Evolutionary conservation across 2,329 filamentous ascomycete species (phyloP).

Genomic region (Monilinia polystroma): DNA sequence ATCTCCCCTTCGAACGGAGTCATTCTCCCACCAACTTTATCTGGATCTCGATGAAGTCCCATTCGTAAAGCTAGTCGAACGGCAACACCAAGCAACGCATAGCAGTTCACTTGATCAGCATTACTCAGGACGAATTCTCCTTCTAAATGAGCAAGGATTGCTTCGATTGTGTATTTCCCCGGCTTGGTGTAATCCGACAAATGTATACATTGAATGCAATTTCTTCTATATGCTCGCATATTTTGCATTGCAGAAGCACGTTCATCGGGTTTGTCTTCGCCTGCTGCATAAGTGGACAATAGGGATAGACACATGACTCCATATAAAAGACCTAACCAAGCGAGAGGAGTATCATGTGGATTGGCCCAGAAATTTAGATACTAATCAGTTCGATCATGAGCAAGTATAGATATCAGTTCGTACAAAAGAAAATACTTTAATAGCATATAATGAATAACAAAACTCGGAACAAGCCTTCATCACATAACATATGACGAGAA

Average conservation of each 20-base stretch:
- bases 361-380: constrained; percentile 53
- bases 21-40: constrained; percentile 42
- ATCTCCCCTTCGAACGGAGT: too few species aligned
- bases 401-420: background rate
- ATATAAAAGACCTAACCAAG: constrained; percentile 53
- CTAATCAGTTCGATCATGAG: constrained; percentile 33
- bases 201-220: constrained; percentile 53
- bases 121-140: constrained; percentile 47
- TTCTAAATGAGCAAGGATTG: constrained; percentile 54
- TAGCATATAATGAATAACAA: constrained; percentile 19
- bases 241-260: constrained; percentile 48
- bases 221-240: constrained; percentile 50
- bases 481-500: too few species aligned
- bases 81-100: constrained; percentile 51
- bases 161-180: constrained; percentile 49
- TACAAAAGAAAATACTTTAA: background rate
- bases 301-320: constrained; percentile 32
- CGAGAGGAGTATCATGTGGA: constrained; percentile 42
- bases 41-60: constrained; percentile 54
- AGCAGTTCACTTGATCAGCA: constrained; percentile 53
- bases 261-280: constrained; percentile 49
- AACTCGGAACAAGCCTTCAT: background rate
- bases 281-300: constrained; percentile 46
- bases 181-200: constrained; percentile 53
- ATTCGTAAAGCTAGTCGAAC: constrained; percentile 58